Conservation (phyloP, 768 basidiomycete species). For the Termitomyces sp. region DNA sequence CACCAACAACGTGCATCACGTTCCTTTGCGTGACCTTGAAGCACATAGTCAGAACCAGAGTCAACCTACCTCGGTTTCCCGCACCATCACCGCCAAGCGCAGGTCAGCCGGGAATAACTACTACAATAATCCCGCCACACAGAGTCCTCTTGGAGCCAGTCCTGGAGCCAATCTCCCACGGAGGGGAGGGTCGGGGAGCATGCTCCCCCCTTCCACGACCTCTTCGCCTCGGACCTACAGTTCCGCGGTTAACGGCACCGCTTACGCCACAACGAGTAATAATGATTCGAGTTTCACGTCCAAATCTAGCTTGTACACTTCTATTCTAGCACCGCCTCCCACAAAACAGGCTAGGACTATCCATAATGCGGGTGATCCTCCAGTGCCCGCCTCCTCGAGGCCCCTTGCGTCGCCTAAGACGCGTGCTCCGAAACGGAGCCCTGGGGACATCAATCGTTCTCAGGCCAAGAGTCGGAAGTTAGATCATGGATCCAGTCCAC, state of each 20-base stretch:
- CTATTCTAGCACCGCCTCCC: conserved; percentile 74
- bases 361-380: conserved; percentile 68
- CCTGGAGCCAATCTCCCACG: conserved; percentile 25
- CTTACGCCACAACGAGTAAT: conserved; percentile 25
- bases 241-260: conserved; percentile 27
- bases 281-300: conserved; percentile 28
- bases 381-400: conserved; percentile 47
- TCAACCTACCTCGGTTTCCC: conserved; percentile 36
- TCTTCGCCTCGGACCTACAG: conserved; percentile 42
- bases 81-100: conserved; percentile 56
- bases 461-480: conserved; percentile 32
- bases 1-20: conserved; percentile 61
- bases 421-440: conserved; percentile 39
- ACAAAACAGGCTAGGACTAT: conserved; percentile 76
- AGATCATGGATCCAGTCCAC: conserved; percentile 25
- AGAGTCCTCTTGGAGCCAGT: conserved; percentile 31
- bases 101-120: conserved; percentile 38
- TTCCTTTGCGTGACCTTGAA: conserved; percentile 69
- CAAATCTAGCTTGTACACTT: conserved; percentile 57
- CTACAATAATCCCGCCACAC: conserved; percentile 48
- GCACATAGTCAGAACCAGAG: conserved; percentile 44
- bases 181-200: conserved; percentile 36
- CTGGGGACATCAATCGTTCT: conserved; percentile 43
- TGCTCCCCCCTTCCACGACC: conserved; percentile 38
- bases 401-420: conserved; percentile 40